phyloP scores from a whole-genome alignment of 768 basidiomycete species.

The Trametes villosa region DNA sequence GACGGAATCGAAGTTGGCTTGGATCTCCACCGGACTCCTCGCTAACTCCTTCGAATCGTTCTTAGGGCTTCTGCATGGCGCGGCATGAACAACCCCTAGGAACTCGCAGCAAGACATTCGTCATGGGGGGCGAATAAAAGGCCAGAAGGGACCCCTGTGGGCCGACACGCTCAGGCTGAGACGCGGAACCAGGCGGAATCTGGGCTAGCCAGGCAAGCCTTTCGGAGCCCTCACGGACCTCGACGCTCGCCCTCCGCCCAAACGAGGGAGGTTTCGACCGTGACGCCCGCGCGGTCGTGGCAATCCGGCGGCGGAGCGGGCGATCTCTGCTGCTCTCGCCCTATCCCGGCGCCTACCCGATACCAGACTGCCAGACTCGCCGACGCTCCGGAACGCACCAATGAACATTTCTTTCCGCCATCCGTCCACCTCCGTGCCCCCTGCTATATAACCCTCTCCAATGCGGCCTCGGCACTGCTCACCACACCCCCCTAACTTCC shows the following conservation, averaged over 20 bases:
- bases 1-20: not conserved
- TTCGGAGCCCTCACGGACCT: constrained; percentile 13
- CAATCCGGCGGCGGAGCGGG: constrained; percentile 2
- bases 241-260: constrained; percentile 6
- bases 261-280: not conserved
- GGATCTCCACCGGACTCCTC: constrained; percentile 8
- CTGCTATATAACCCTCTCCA: constrained; percentile 15
- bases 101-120: too few relatives aligned
- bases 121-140: not conserved
- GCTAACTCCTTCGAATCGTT: not conserved
- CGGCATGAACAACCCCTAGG: too few relatives aligned
- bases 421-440: constrained; percentile 16
- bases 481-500: not conserved
- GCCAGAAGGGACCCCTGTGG: not conserved
- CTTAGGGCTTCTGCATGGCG: not conserved
- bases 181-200: constrained; percentile 18
- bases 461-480: not conserved
- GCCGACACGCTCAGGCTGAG: not conserved
- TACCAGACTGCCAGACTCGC: constrained; percentile 4
- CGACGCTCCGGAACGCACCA: constrained; percentile 3
- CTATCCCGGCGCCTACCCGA: constrained; percentile 1
- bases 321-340: constrained; percentile 1
- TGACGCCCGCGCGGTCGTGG: not conserved
- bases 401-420: constrained; percentile 5
- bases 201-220: not conserved